A percentile compares a stretch with the other conserved stretches of the same genome.
Evolutionary conservation across 2,329 filamentous ascomycete species (phyloP).

Genomic region (Ceratocystis lukuohia): DNA sequence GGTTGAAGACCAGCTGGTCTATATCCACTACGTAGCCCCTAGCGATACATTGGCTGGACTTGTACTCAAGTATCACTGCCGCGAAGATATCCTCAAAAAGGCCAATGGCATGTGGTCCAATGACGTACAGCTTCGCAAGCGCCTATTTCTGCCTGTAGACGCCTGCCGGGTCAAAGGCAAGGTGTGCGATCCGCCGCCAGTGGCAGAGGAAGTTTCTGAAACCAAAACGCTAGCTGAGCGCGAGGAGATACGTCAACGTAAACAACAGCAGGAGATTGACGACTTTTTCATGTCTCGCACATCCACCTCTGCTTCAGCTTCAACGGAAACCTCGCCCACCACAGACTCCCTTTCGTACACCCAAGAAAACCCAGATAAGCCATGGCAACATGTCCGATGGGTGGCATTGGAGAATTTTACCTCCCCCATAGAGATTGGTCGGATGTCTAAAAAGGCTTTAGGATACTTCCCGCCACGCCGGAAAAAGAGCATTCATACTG

Average conservation of each 20-base stretch:
- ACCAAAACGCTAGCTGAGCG: conserved; percentile 9
- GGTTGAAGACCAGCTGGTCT: conserved; percentile 66
- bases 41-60: conserved; percentile 84
- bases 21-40: conserved; percentile 72
- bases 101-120: conserved; percentile 91
- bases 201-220: background rate
- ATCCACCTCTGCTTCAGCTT: background rate
- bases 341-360: background rate
- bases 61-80: conserved; percentile 78
- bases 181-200: conserved; percentile 43
- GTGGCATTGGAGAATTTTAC: conserved; percentile 58
- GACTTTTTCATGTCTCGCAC: conserved; percentile 13
- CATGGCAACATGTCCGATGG: conserved; percentile 84
- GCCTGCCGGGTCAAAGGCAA: conserved; percentile 73
- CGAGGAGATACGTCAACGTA: conserved; percentile 7
- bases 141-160: conserved; percentile 74
- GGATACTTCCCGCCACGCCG: conserved; percentile 86
- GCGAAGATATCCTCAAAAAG: conserved; percentile 67
- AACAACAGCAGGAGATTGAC: conserved; percentile 17
- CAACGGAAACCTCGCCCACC: background rate
- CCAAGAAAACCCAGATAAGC: conserved; percentile 34
- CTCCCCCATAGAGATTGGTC: conserved; percentile 69
- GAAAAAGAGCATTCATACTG: conserved; percentile 64
- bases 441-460: conserved; percentile 64
- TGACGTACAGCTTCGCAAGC: conserved; percentile 75